A percentile compares a stretch with the other conserved stretches of the same genome.
phyloP scores from a whole-genome alignment of 2,329 filamentous ascomycete species.

The Clonostachys rosea region DNA sequence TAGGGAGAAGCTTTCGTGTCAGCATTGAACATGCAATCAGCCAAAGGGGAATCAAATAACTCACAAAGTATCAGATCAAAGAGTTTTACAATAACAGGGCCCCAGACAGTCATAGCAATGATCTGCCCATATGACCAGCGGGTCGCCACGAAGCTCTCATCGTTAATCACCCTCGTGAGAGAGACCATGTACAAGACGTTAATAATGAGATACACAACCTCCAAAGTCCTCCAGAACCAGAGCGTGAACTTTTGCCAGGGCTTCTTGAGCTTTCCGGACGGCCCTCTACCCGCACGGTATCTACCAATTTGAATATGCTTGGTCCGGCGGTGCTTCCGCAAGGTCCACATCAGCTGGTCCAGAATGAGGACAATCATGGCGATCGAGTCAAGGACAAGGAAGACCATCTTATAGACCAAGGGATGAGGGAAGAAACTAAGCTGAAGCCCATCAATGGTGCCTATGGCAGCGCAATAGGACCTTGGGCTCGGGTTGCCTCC shows the following conservation, averaged over 20 bases:
- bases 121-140: conserved; percentile 31
- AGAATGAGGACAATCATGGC: conserved; percentile 24
- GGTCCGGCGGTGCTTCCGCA: conserved; percentile 24
- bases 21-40: background rate
- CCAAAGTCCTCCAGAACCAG: conserved; percentile 26
- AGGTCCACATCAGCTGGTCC: conserved; percentile 28
- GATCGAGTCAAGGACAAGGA: conserved; percentile 26
- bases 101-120: conserved; percentile 31
- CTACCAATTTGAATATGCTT: conserved; percentile 20
- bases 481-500: conserved; percentile 29
- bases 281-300: conserved; percentile 22
- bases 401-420: conserved; percentile 28
- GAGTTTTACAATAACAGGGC: conserved; percentile 31
- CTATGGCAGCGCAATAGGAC: conserved; percentile 28
- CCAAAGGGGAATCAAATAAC: conserved; percentile 3
- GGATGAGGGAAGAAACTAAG: conserved; percentile 30
- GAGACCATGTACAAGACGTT: conserved; percentile 32
- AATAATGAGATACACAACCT: conserved; percentile 26
- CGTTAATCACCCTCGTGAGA: conserved; percentile 24
- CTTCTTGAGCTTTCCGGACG: conserved; percentile 16
- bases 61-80: conserved; percentile 29
- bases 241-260: conserved; percentile 18
- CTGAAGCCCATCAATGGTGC: conserved; percentile 22
- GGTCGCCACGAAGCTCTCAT: conserved; percentile 25
- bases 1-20: conserved; percentile 12